Conservation (phyloP, 202 grass and related monocot species). For the Schoenoplectus tabernaemontani region DNA sequence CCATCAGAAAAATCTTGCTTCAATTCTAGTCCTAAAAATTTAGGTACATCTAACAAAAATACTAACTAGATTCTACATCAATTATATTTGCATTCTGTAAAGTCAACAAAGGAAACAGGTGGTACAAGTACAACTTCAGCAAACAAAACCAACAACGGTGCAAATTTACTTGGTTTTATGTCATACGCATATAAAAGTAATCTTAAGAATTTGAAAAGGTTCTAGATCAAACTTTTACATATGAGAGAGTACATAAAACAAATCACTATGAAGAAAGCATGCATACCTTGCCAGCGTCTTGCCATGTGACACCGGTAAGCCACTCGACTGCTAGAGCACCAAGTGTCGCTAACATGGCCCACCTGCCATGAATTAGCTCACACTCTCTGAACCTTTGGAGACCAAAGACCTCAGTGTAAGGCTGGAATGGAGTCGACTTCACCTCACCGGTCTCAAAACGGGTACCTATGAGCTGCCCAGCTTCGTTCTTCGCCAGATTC, state of each 20-base stretch:
- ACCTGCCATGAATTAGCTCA: conserved; percentile 95
- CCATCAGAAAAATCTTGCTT: not conserved
- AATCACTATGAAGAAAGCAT: not conserved
- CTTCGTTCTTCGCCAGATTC: conserved; percentile 75
- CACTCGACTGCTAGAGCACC: conserved; percentile 89
- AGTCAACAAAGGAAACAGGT: not conserved
- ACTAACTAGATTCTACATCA: not conserved
- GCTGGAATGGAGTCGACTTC: conserved; percentile 75
- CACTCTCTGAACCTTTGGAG: conserved; percentile 96
- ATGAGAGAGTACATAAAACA: not conserved
- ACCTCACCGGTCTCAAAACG: conserved; percentile 60
- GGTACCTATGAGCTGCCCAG: conserved; percentile 69
- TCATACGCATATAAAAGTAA: not conserved
- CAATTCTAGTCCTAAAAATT: not conserved
- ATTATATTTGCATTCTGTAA: not conserved
- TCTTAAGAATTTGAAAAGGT: not conserved
- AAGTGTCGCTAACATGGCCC: conserved; percentile 98
- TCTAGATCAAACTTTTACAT: not conserved
- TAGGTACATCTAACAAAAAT: not conserved
- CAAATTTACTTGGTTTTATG: not conserved
- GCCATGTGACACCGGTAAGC: conserved; percentile 98
- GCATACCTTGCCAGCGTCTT: conserved; percentile 88
- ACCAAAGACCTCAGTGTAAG: conserved; percentile 95
- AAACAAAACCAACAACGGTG: not conserved
- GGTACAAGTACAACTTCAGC: not conserved